phyloP scores from a whole-genome alignment of 495 filamentous ascomycete genomes.

The Platismatia glauca region DNA sequence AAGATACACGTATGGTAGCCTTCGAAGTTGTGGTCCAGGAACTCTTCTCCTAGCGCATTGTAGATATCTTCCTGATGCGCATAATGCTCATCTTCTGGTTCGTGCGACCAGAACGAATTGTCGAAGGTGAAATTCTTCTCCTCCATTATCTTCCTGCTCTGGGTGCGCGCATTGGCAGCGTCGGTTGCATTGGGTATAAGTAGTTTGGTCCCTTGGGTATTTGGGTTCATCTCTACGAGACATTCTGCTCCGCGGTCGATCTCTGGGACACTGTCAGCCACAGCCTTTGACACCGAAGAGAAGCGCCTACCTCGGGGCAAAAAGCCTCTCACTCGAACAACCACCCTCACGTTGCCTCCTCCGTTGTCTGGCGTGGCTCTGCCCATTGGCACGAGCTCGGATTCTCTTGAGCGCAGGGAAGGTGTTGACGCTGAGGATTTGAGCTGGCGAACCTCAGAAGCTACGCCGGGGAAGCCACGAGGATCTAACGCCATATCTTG shows the following conservation, averaged over 20 bases:
- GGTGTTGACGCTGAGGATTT: slow-evolving; percentile 52
- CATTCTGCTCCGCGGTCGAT: slow-evolving; percentile 70
- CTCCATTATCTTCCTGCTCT: slow-evolving; percentile 67
- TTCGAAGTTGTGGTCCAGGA: slow-evolving; percentile 98
- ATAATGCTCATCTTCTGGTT: slow-evolving; percentile 63
- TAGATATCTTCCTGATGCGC: slow-evolving; percentile 90
- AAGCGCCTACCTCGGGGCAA: slow-evolving; percentile 65
- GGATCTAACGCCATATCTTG: slow-evolving; percentile 50
- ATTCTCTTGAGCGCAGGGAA: slow-evolving; percentile 66
- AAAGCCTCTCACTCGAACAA: slow-evolving; percentile 86
- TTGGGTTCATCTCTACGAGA: slow-evolving; percentile 82
- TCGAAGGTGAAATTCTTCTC: slow-evolving; percentile 93
- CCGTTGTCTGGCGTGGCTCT: slow-evolving; percentile 35
- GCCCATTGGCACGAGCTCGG: slow-evolving; percentile 38
- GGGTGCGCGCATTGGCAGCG: slow-evolving; percentile 55
- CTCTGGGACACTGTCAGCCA: slow-evolving; percentile 45
- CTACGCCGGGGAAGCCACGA: slow-evolving; percentile 45
- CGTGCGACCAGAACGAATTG: slow-evolving; percentile 94
- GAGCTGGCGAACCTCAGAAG: slow-evolving; percentile 35
- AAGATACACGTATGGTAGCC: slow-evolving; percentile 99
- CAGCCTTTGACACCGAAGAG: not conserved
- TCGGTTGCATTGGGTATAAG: slow-evolving; percentile 56
- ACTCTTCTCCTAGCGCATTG: slow-evolving; percentile 88
- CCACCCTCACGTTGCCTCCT: slow-evolving; percentile 87
- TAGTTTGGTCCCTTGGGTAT: slow-evolving; percentile 71